Conservation (phyloP, 176 grass and related monocot genomes). For the Ensete ventricosum region DNA sequence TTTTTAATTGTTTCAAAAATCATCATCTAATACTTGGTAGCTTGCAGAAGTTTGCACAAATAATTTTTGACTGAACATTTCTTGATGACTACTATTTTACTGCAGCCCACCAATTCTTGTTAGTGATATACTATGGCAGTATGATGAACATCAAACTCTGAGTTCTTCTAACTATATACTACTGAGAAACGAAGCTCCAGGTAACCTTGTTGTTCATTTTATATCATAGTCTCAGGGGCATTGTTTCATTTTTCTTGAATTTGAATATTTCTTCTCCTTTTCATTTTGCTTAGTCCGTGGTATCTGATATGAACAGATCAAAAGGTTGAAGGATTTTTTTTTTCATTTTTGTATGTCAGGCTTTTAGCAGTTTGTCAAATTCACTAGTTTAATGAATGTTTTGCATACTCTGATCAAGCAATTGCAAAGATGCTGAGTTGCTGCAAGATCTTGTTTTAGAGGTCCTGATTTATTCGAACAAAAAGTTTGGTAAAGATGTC, state of each 20-base stretch:
- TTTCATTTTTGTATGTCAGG: background rate
- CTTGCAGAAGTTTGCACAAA: background rate
- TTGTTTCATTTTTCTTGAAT: background rate
- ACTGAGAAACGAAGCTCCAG: conserved; percentile 36
- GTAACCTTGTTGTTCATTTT: conserved; percentile 11
- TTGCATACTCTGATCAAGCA: too few species aligned
- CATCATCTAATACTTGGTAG: background rate
- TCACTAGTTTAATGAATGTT: too few species aligned
- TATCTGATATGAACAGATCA: background rate
- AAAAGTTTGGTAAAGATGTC: too few species aligned
- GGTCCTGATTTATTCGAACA: too few species aligned
- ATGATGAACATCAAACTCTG: conserved; percentile 34
- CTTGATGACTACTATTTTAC: conserved; percentile 22
- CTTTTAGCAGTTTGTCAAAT: background rate
- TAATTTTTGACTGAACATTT: background rate
- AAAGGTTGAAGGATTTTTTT: background rate
- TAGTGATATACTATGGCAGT: conserved; percentile 69
- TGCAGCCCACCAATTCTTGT: conserved; percentile 84
- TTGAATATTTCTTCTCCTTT: background rate
- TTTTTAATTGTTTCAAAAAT: too few species aligned
- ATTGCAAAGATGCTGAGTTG: too few species aligned
- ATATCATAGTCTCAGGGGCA: background rate
- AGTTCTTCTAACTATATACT: conserved; percentile 40
- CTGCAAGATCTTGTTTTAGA: too few species aligned
- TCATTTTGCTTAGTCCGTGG: background rate